Evolutionary conservation across 129 eudicot species (phyloP).

Genomic region (Artemisia argyi): DNA sequence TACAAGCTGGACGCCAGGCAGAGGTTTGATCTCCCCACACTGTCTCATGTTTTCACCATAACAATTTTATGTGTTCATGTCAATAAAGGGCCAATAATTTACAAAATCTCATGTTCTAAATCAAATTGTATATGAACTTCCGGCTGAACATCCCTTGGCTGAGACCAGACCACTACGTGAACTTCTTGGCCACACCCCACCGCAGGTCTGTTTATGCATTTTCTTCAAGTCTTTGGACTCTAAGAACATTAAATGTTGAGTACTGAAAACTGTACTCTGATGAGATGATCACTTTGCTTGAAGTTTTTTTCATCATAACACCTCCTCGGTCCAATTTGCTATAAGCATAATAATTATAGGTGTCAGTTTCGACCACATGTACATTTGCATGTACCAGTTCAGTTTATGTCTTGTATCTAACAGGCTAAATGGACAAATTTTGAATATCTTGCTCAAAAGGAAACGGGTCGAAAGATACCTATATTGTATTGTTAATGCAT

Average conservation of each 20-base stretch:
- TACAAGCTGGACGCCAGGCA: slow-evolving; percentile 99
- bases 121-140: slow-evolving; percentile 93
- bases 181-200: slow-evolving; percentile 97
- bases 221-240: not conserved
- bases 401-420: too few relatives aligned
- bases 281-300: not conserved
- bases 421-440: too few relatives aligned
- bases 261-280: not conserved
- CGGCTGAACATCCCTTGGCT: slow-evolving; percentile 91
- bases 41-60: not conserved
- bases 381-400: too few relatives aligned
- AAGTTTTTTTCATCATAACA: not conserved
- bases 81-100: not conserved
- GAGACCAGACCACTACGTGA: slow-evolving; percentile 88
- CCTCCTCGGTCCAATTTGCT: too few relatives aligned
- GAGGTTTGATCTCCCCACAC: slow-evolving; percentile 52
- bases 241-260: not conserved
- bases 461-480: too few relatives aligned
- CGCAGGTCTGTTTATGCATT: slow-evolving; percentile 56
- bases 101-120: slow-evolving; percentile 62
- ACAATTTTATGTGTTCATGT: not conserved
- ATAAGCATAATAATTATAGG: too few relatives aligned
- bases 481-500: too few relatives aligned
- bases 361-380: too few relatives aligned
- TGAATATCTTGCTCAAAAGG: too few relatives aligned